Conservation (phyloP, 1,284 basidiomycete genomes). For the Erythrobasidium hasegawianum region DNA sequence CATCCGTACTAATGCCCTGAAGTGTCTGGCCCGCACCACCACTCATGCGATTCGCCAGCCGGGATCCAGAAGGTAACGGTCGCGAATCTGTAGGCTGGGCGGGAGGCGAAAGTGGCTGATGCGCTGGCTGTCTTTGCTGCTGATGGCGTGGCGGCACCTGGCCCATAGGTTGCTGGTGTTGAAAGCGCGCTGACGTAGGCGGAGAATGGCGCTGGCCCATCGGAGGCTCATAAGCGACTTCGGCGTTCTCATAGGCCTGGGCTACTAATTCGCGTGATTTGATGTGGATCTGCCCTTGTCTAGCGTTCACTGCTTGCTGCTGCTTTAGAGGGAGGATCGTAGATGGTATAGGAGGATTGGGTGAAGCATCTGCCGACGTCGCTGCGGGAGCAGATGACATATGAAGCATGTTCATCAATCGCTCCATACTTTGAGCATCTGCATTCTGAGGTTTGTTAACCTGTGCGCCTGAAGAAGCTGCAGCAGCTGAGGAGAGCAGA, state of each 20-base stretch:
- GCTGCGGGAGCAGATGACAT: conserved; percentile 24
- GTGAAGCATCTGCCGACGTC: not conserved
- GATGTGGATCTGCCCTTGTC: too few species aligned
- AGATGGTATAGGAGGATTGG: not conserved
- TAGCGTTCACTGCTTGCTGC: too few species aligned
- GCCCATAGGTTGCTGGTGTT: not conserved
- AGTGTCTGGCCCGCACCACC: not conserved
- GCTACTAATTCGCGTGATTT: too few species aligned
- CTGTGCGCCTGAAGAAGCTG: conserved; percentile 6
- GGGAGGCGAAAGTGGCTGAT: too few species aligned
- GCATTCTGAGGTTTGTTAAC: conserved; percentile 3
- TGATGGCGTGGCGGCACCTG: not conserved
- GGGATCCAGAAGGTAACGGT: not conserved
- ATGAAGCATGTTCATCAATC: conserved; percentile 34
- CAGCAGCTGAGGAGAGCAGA: not conserved
- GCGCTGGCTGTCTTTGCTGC: not conserved
- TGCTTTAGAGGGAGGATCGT: not conserved
- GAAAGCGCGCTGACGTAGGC: not conserved
- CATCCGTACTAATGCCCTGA: not conserved
- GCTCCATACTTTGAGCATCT: conserved; percentile 29
- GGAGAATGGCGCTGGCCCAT: not conserved
- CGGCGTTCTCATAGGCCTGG: too few species aligned
- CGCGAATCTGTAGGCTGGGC: not conserved
- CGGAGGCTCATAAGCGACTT: too few species aligned
- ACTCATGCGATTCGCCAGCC: conserved; percentile 20